Evolutionary conservation across 441 rosid species (phyloP).

Genomic region (Populus trichocarpa): DNA sequence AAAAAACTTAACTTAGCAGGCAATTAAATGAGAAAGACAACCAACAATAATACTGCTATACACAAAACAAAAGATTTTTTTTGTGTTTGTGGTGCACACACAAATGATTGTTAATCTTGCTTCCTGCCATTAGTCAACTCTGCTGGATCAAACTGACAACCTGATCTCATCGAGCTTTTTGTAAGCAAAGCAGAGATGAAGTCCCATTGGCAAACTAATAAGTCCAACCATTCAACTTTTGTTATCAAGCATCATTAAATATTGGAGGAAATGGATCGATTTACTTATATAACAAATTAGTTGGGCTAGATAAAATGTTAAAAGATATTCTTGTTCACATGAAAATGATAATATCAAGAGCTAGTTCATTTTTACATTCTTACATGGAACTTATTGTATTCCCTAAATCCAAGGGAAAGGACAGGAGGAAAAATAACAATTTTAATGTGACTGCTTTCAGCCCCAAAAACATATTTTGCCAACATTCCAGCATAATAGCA

Average conservation of each 20-base stretch:
- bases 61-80: not conserved
- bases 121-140: not conserved
- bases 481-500: not conserved
- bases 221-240: slow-evolving; percentile 4
- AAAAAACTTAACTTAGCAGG: slow-evolving; percentile 28
- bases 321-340: not conserved
- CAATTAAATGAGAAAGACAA: not conserved
- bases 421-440: not conserved
- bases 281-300: not conserved
- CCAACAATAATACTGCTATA: not conserved
- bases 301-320: not conserved
- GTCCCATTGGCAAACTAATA: slow-evolving; percentile 3
- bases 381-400: not conserved
- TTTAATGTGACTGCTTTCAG: not conserved
- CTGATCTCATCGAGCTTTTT: not conserved
- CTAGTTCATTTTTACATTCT: not conserved
- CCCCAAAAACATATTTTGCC: not conserved
- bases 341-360: not conserved
- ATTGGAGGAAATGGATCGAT: not conserved
- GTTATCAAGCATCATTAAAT: not conserved
- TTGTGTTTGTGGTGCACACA: not conserved
- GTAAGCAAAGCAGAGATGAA: not conserved
- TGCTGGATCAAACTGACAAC: not conserved
- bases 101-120: not conserved
- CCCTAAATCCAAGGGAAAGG: not conserved